Conservation (phyloP, 331 rosid species). For the Quercus lobata region DNA sequence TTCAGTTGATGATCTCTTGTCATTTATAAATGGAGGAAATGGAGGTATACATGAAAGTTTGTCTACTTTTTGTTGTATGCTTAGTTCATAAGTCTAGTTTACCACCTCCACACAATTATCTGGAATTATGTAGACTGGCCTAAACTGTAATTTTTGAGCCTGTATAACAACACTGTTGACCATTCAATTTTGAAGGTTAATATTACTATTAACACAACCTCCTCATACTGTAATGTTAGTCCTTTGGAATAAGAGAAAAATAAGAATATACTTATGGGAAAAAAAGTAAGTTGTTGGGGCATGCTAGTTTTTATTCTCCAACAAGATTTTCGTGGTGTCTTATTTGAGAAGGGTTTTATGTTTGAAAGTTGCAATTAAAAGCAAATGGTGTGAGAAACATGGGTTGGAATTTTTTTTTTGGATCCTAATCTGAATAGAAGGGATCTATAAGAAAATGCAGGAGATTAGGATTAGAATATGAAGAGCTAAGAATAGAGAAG, state of each 20-base stretch:
- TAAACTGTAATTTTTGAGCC: neutral
- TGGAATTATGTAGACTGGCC: neutral
- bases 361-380: neutral
- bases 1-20: conserved; percentile 91
- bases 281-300: neutral
- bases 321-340: neutral
- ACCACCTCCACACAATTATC: neutral
- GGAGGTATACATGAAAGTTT: conserved; percentile 43
- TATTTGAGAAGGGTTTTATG: neutral
- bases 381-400: neutral
- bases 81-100: neutral
- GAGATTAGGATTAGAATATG: neutral
- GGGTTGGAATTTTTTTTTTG: neutral
- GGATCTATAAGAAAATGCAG: neutral
- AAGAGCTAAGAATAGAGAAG: too few species aligned
- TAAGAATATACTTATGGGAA: neutral
- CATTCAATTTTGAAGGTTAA: conserved; percentile 1
- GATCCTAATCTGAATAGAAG: neutral
- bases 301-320: neutral
- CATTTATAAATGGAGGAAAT: conserved; percentile 86
- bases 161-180: neutral
- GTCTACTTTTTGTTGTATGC: neutral
- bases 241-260: neutral
- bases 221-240: neutral
- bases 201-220: neutral